Base-by-base conservation (phyloP, 345 rosid genomes). In the Conringia planisiliqua region DNA sequence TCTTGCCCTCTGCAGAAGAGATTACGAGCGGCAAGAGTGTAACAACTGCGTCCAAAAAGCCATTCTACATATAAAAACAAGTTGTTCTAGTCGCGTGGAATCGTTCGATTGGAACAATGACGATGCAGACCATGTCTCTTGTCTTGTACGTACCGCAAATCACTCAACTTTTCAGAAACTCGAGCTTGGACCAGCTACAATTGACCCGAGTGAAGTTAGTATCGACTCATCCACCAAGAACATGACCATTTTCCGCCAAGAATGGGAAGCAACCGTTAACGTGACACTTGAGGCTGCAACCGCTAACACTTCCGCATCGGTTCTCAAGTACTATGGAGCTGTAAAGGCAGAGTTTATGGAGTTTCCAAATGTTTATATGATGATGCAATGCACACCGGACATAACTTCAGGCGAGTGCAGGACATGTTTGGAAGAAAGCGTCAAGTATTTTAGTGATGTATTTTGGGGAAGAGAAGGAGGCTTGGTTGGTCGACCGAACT, bases 331-430 rank as follows among this genome's bases (percentile, higher is more conserved):
- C 26, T 83, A 55, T 70, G 82, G 82, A 8, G 74, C 69, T 9
- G 73, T 55, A 8, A 68, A 74, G 39, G 72, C 79, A 1, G 62
- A 39, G 13, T 6, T 74, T 13, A 39, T 64, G 2, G 24, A 26
- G 0, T 54, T 5, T 12, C 5, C 46, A 2, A 72, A 47, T 3
- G 78, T 82, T 16, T 82, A 78, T 55, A 76, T 78, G 4, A 12
- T 86, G 30, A 72, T 73, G 80, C 86, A 83, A 57, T 86, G 92
- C 65, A 78, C 82, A 18, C 85, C 90, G 4, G 93, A 88, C 54
- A 11, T 86, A 11, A 69, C 79, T 0, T 43, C 36, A 33, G 48
- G 42, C n/a, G 77, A 78, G 22, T 86, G 87, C 2, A 52, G 1
- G 1, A 1, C 0, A 43, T 86, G 90, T 55, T 68, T 86, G 11